Evolutionary conservation across 352 stramenopile genomes (phyloP).

Genomic region (Hyaloperonospora arabidopsidis): DNA sequence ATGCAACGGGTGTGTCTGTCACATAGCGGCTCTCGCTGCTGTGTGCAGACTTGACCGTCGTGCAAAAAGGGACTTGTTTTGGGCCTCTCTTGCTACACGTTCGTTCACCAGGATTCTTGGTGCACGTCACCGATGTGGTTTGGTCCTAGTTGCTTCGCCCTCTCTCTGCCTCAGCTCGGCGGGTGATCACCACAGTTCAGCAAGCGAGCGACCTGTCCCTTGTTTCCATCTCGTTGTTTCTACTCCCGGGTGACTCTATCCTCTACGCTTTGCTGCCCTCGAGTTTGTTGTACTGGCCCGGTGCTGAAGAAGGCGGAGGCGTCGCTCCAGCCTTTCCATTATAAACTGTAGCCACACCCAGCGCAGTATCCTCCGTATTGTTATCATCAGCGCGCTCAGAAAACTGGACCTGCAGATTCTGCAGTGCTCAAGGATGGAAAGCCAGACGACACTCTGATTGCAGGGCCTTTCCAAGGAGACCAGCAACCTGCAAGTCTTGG

Average conservation of each 20-base stretch:
- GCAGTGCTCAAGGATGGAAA: slow-evolving; percentile 8
- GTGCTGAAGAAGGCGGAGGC: slow-evolving; percentile 4
- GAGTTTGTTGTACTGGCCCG: neutral
- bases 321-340: slow-evolving; percentile 14
- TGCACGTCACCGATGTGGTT: neutral
- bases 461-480: too few relatives aligned
- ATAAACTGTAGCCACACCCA: slow-evolving; percentile 1
- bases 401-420: slow-evolving; percentile 10
- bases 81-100: neutral
- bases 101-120: slow-evolving; percentile 23
- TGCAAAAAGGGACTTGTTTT: too few relatives aligned
- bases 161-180: slow-evolving; percentile 10
- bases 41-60: too few relatives aligned
- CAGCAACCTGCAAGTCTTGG: too few relatives aligned
- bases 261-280: slow-evolving; percentile 7
- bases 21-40: too few relatives aligned
- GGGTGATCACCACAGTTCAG: slow-evolving; percentile 1
- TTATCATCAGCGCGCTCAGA: slow-evolving; percentile 12
- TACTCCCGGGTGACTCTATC: slow-evolving; percentile 11
- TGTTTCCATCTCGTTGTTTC: slow-evolving; percentile 3
- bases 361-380: slow-evolving; percentile 14
- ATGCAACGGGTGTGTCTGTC: too few relatives aligned
- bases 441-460: slow-evolving; percentile 4
- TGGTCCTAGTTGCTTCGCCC: slow-evolving; percentile 4
- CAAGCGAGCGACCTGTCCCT: neutral